Percentiles rank a stretch among this genome's conserved stretches.
These are phyloP conservation scores for Bruguiera parviflora DNA, from an alignment of 345 rosid genomes.

Conservation along the genomic window DNA sequence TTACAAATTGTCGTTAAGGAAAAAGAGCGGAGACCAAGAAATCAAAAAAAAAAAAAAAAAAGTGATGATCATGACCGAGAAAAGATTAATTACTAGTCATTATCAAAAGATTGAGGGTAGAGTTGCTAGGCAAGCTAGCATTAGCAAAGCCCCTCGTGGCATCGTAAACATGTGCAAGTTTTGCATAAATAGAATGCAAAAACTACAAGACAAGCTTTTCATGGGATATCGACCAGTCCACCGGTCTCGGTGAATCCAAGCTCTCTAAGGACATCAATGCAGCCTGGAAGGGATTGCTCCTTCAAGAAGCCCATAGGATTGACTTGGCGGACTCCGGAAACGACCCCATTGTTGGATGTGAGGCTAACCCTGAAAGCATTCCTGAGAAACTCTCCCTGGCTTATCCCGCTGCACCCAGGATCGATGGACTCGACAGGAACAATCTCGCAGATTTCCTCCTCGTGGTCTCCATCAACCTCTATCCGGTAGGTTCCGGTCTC, in stretches of 20 bases:
- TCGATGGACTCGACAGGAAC: slow-evolving; percentile 38
- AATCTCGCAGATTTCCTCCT: slow-evolving; percentile 58
- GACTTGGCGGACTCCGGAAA: slow-evolving; percentile 31
- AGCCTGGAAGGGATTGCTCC: slow-evolving; percentile 40
- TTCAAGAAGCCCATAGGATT: slow-evolving; percentile 65
- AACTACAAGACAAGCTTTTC: too few species aligned
- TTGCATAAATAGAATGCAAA: too few species aligned
- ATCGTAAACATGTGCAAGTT: too few species aligned
- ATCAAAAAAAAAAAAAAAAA: too few species aligned
- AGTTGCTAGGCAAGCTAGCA: too few species aligned
- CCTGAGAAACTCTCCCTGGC: slow-evolving; percentile 29
- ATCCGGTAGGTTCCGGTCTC: slow-evolving; percentile 39
- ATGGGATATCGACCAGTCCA: not conserved
- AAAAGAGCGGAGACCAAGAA: too few species aligned
- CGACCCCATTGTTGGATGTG: slow-evolving; percentile 47
- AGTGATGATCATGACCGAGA: too few species aligned
- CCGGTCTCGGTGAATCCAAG: slow-evolving; percentile 43
- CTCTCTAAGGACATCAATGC: slow-evolving; percentile 46
- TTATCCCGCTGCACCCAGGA: slow-evolving; percentile 44
- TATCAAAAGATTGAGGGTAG: too few species aligned
- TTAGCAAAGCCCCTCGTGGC: too few species aligned
- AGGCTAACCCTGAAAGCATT: slow-evolving; percentile 48
- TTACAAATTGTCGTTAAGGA: too few species aligned
- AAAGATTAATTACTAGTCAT: too few species aligned
- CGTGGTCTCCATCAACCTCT: slow-evolving; percentile 53